Evolutionary conservation across 129 eudicot species (phyloP).

Genomic region (Helianthus tuberosus): DNA sequence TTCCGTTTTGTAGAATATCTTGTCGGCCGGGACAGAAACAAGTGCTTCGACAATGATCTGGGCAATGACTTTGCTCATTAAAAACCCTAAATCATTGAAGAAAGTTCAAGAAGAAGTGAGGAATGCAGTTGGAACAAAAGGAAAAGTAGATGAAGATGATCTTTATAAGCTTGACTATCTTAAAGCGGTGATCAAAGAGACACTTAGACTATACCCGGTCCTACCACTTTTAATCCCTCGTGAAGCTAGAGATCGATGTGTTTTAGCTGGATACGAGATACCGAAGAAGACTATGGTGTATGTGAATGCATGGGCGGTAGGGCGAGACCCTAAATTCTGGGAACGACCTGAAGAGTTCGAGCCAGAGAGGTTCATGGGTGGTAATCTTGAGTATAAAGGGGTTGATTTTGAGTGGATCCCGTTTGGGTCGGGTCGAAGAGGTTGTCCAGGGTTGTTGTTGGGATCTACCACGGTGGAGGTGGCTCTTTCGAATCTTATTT

Average conservation of each 20-base stretch:
- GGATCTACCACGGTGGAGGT: too few species aligned
- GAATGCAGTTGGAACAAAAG: not conserved
- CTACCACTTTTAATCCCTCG: conserved; percentile 35
- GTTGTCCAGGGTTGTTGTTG: conserved; percentile 33
- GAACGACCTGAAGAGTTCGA: too few species aligned
- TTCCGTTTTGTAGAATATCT: too few species aligned
- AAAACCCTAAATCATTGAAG: too few species aligned
- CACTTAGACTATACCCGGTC: conserved; percentile 32
- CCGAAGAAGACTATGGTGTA: conserved; percentile 35
- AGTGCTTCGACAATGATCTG: too few species aligned
- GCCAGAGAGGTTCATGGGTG: conserved; percentile 31
- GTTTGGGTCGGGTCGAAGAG: conserved; percentile 45
- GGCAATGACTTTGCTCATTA: too few species aligned
- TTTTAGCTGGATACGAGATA: conserved; percentile 26
- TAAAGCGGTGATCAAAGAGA: conserved; percentile 41
- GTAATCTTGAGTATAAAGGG: conserved; percentile 36
- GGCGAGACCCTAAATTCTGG: conserved; percentile 25
- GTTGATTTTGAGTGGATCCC: conserved; percentile 32
- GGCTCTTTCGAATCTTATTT: too few species aligned
- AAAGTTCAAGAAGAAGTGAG: too few species aligned
- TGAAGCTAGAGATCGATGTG: conserved; percentile 25
- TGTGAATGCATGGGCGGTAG: conserved; percentile 45
- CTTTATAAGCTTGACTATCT: conserved; percentile 31
- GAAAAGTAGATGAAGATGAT: conserved; percentile 34
- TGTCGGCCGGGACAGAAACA: too few species aligned